Base-by-base conservation (phyloP, 352 stramenopile genomes). In the Phytophthora rubi region DNA sequence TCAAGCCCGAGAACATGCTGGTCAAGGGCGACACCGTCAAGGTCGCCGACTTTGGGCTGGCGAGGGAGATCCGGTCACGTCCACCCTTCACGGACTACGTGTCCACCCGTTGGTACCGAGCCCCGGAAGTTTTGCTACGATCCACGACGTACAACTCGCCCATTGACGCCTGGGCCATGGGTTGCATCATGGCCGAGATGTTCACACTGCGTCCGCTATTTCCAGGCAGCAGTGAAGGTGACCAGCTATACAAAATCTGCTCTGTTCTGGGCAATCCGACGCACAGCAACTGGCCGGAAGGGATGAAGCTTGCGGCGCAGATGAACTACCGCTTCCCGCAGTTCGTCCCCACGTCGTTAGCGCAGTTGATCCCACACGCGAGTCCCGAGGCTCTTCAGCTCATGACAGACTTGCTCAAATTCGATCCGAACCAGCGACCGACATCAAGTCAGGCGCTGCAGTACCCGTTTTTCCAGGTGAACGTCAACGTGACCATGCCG, bases 31-130 rank as follows among this genome's bases (percentile, higher is more conserved):
- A 98, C 56, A 95, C 81, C 13, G 90, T 98, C 62, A 99, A 99
- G 72, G 84, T 99, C 5, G 98, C 97, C 16, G 98, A 99, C 76
- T 99, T 99, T 90, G 98, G 98, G 0, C 76, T 99, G n/a, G 97
- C 97, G 16, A 83, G 97, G 33, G 88, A 98, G 75, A 98, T 98
- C 60, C 80, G 85, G 16, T 97, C 90, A 10, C 79, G 90, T 7
- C 93, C 90, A 7, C 92, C 92, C 0, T 99, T 98, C 72, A 99
- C 98, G 10, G 96, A 98, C 62, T 99, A 99, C 78, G 97, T 99
- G 16, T 98, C 91, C 0, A 99, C 98, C 4, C 77, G 97, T 45
- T 99, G 98, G 98, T 99, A 99, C 82, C 89, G 98, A 55, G 97
- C 97, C 26, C 98, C 98, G 2, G 98, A 99, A 75, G 90, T 99